phyloP scores from a whole-genome alignment of 768 basidiomycete genomes.

The Leucosporidium yakuticum region DNA sequence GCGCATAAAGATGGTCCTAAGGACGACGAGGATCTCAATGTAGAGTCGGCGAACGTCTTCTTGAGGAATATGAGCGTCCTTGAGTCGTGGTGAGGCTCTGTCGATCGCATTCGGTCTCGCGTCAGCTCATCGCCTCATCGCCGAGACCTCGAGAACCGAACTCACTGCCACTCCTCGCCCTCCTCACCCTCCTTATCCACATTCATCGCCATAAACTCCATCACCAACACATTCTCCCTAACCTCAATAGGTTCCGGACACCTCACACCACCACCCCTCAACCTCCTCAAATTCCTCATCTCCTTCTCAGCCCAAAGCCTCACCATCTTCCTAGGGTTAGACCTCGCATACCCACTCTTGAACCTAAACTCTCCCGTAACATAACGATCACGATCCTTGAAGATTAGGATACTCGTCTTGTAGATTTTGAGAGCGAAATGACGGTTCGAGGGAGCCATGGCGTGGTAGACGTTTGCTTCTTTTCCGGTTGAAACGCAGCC shows the following conservation, averaged over 20 bases:
- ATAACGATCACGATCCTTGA: constrained; percentile 96
- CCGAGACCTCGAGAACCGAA: too few relatives aligned
- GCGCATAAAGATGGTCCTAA: constrained; percentile 76
- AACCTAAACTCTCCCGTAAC: constrained; percentile 96
- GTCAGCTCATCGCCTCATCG: not conserved
- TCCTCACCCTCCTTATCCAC: constrained; percentile 51
- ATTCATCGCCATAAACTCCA: constrained; percentile 73
- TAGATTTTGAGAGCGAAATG: constrained; percentile 95
- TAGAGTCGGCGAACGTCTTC: constrained; percentile 61
- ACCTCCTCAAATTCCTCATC: constrained; percentile 85
- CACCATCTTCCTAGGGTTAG: constrained; percentile 97
- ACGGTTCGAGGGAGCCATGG: constrained; percentile 42
- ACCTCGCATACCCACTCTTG: constrained; percentile 65
- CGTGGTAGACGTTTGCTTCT: constrained; percentile 98
- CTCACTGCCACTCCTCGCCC: constrained; percentile 45
- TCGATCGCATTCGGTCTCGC: not conserved
- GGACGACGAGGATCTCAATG: constrained; percentile 65
- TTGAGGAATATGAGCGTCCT: constrained; percentile 66
- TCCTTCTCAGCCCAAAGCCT: constrained; percentile 99
- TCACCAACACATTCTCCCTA: constrained; percentile 91
- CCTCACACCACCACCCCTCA: constrained; percentile 72
- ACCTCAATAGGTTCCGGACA: constrained; percentile 89
- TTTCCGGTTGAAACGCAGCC: constrained; percentile 97
- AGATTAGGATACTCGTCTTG: constrained; percentile 94
- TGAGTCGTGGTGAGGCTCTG: constrained; percentile 88